Evolutionary conservation across 345 rosid genomes (phyloP).

Genomic region (Corchorus capsularis): DNA sequence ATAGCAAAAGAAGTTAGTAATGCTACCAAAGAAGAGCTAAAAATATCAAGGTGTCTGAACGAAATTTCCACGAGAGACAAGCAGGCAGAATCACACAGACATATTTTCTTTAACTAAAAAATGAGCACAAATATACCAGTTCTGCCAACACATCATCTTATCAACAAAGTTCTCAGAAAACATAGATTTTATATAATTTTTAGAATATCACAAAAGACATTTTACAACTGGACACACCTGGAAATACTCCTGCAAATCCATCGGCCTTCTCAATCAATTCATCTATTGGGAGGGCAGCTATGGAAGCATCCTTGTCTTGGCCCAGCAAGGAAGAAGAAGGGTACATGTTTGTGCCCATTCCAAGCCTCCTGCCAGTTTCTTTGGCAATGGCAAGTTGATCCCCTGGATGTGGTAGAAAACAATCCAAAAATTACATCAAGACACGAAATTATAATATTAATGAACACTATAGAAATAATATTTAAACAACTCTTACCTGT

Average conservation of each 20-base stretch:
- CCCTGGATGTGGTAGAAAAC: slow-evolving; percentile 41
- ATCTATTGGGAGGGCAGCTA: slow-evolving; percentile 80
- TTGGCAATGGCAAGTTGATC: slow-evolving; percentile 95
- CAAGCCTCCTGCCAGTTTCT: slow-evolving; percentile 95
- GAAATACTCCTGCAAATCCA: slow-evolving; percentile 95
- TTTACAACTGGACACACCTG: slow-evolving; percentile 46
- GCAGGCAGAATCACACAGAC: not conserved
- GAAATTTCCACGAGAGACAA: not conserved
- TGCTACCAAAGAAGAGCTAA: not conserved
- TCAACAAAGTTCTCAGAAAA: not conserved
- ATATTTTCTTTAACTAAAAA: not conserved
- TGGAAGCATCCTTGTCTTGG: slow-evolving; percentile 72
- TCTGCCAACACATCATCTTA: not conserved
- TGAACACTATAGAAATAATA: not conserved
- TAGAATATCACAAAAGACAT: not conserved
- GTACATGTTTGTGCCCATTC: slow-evolving; percentile 98
- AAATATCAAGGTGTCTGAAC: not conserved
- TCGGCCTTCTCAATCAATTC: slow-evolving; percentile 95
- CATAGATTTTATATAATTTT: slow-evolving; percentile 2
- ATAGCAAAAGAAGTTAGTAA: not conserved
- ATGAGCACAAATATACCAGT: not conserved
- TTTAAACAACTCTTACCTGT: slow-evolving; percentile 51
- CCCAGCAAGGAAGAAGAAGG: slow-evolving; percentile 91
- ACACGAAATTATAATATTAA: not conserved
- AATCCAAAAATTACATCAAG: not conserved